Evolutionary conservation across 805 yeast species (phyloP).

Genomic region (Scheffersomyces coipomensis): DNA sequence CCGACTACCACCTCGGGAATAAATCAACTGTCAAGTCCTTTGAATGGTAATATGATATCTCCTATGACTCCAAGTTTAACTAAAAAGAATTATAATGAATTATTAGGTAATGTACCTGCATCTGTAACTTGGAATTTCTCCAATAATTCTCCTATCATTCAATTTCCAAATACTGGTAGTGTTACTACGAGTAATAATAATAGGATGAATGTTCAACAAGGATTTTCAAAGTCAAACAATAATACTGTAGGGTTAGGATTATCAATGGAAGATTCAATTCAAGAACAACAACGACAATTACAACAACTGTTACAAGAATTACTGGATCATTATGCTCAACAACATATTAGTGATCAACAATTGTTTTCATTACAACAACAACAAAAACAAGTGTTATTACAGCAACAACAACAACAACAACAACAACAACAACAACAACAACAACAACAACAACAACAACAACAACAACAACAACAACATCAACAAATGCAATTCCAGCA

Average conservation of each 20-base stretch:
- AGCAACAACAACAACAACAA: constrained; percentile 1
- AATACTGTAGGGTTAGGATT: background rate
- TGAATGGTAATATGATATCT: background rate
- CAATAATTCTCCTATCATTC: background rate
- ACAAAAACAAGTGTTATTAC: background rate
- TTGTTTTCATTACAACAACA: background rate
- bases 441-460: background rate
- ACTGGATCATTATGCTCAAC: background rate
- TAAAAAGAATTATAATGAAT: background rate
- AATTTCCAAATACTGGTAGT: background rate
- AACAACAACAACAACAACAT: background rate
- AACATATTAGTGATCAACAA: background rate
- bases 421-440: background rate
- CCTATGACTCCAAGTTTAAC: background rate
- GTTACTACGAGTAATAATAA: background rate
- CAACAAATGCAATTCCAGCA: background rate
- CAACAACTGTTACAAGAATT: too few relatives aligned
- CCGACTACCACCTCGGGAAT: background rate
- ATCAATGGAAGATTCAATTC: background rate
- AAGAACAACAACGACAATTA: background rate
- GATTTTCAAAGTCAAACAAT: background rate
- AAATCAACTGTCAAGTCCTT: background rate
- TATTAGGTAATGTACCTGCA: background rate
- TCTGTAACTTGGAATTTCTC: background rate
- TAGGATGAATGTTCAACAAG: background rate